Conservation (phyloP, 1,284 basidiomycete species). For the Pisolithus thermaeus region DNA sequence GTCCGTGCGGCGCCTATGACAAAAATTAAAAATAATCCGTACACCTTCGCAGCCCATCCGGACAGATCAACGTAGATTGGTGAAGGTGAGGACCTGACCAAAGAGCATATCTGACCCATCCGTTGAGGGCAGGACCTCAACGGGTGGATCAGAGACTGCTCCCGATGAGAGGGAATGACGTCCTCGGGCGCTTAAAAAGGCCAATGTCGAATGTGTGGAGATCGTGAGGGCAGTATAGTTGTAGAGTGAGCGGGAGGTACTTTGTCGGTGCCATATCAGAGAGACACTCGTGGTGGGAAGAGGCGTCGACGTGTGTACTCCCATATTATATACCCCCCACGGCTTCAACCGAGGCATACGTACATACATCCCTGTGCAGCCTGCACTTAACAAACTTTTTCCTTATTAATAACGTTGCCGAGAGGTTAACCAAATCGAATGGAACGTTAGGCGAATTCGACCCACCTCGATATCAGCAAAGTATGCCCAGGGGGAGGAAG, state of each 20-base stretch:
- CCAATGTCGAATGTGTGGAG: not conserved
- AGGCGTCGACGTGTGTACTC: not conserved
- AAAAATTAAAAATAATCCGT: not conserved
- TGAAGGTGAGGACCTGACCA: not conserved
- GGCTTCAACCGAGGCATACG: conserved; percentile 1
- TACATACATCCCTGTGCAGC: not conserved
- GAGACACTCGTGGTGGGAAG: not conserved
- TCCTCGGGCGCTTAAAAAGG: not conserved
- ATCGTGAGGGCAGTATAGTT: not conserved
- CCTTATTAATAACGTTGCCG: no score
- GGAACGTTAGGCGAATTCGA: no score
- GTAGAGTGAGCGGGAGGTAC: not conserved
- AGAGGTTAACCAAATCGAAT: no score
- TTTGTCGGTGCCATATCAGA: not conserved
- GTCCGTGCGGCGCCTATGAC: not conserved
- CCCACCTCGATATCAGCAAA: no score
- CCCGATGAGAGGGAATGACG: not conserved
- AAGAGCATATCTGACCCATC: not conserved
- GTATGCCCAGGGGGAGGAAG: no score
- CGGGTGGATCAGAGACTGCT: conserved; percentile 1
- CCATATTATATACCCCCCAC: conserved; percentile 1
- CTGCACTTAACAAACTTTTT: not conserved
- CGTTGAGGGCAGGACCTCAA: not conserved
- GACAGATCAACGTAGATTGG: not conserved
- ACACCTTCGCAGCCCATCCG: no score